Base-by-base conservation (phyloP, 2,329 filamentous ascomycete species). In the Ceratocystiopsis sp. region DNA sequence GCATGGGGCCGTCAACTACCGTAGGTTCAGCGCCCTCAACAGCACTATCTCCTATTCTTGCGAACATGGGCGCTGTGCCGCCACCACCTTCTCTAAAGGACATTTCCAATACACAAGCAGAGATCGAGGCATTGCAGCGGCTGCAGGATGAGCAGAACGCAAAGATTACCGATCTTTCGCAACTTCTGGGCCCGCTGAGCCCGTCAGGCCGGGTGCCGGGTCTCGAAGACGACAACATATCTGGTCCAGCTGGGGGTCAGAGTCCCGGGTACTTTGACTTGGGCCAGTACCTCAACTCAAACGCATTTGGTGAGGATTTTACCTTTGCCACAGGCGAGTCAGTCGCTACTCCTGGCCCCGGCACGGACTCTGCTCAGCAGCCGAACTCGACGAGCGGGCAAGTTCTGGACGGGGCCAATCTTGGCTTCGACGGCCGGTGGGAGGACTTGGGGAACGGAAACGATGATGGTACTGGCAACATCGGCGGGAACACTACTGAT, bases 201-300 rank as follows among this genome's bases (percentile, higher is more conserved):
- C 86, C 86, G 0, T 83, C 75, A 0, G 85, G 84, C 5, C 71
- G 73, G 15, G 83, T 93, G 34, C 82, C 84, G 1, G 83, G 83
- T 5, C 59, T 91, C 2, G 65, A 64, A 21, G 67, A 70, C 3
- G 48, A 55, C 11, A 53, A 51, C 5, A 56, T 52, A 15, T 32
- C 38, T 16, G 34, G 34, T 14, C 18, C 35, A 4, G 16, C 21
- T 32, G 37, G 46, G 13, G 14, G 29, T 5, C 49, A 50, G 37
- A 55, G 62, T 15, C 50, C 51, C 9, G 53, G 62, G 12, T 59
- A 57, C 51, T 51, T 58, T 41, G 69, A 73, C 44, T 55, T 72
- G 7, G 68, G 73, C 41, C 66, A 73, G 51, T 74, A 62, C 48
- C 54, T 68, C 8, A 59, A 67, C 46, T 35, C 57, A 3, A 58